A percentile compares a stretch with the other conserved stretches of the same genome.
These are phyloP conservation scores for Fusarium sp. DNA, from an alignment of 2,329 filamentous ascomycete species.

Conservation along the genomic window DNA sequence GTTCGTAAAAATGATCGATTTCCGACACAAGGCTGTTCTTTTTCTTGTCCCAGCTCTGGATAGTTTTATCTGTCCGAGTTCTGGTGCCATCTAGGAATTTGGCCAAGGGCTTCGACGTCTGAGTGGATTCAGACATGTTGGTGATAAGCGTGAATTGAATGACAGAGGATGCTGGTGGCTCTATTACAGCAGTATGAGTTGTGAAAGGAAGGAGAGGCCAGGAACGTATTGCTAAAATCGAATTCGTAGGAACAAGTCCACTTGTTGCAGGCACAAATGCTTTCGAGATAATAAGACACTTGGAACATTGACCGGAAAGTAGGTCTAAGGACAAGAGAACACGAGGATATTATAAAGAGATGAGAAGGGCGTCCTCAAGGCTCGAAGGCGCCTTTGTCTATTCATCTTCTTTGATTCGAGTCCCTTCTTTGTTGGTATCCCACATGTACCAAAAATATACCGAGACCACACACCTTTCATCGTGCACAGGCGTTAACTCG, in stretches of 20 bases:
- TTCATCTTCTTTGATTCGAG: slow-evolving; percentile 13
- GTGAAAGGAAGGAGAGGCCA: background rate
- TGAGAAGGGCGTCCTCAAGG: background rate
- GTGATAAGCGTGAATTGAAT: background rate
- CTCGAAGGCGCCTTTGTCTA: slow-evolving; percentile 27
- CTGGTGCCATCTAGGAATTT: background rate
- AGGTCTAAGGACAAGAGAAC: slow-evolving; percentile 2
- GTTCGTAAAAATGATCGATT: slow-evolving; percentile 1
- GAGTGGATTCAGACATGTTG: background rate
- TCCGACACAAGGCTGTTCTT: background rate
- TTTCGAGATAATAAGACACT: background rate
- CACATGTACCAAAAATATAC: slow-evolving; percentile 25
- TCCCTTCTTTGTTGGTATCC: slow-evolving; percentile 17
- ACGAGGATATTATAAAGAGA: slow-evolving; percentile 18
- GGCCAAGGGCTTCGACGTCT: too few relatives aligned
- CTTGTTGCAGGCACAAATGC: background rate
- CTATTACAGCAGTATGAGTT: background rate
- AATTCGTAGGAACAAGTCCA: background rate
- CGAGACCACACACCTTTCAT: slow-evolving; percentile 3
- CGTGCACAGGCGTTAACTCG: background rate
- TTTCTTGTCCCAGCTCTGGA: background rate
- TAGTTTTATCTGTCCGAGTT: background rate
- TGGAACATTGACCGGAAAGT: background rate
- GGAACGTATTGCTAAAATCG: background rate
- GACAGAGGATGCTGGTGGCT: background rate